phyloP scores from a whole-genome alignment of 176 grass and related monocot genomes.

The Ensete ventricosum region DNA sequence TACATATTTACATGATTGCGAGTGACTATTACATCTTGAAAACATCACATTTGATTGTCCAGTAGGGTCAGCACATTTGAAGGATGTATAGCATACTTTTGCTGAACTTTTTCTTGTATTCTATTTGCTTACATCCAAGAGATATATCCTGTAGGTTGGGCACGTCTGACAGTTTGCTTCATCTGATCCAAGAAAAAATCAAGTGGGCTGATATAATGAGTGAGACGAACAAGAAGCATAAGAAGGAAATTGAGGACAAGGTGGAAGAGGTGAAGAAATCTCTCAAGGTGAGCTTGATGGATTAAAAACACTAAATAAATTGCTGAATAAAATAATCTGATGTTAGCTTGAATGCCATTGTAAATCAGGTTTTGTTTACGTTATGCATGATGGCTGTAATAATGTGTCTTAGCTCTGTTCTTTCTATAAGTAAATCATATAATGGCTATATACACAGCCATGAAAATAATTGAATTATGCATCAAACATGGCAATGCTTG shows the following conservation, averaged over 20 bases:
- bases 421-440: background rate
- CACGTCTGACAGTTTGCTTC: conserved; percentile 74
- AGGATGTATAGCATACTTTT: background rate
- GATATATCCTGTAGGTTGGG: conserved; percentile 43
- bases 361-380: background rate
- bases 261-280: conserved; percentile 95
- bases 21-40: no score
- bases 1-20: no score
- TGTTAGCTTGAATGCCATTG: background rate
- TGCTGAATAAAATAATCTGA: background rate
- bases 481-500: conserved; percentile 59
- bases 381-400: background rate
- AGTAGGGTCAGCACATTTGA: no score
- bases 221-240: conserved; percentile 70
- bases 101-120: background rate
- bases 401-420: background rate
- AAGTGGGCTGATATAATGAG: conserved; percentile 92
- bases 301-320: conserved; percentile 7
- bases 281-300: conserved; percentile 67
- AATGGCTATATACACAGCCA: conserved; percentile 12
- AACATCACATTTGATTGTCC: no score
- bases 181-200: conserved; percentile 97
- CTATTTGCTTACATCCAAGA: background rate
- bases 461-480: conserved; percentile 28
- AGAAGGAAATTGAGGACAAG: conserved; percentile 90